A percentile compares a stretch with the other conserved stretches of the same genome.
These are phyloP conservation scores for Aschersonia sp. DNA, from an alignment of 2,329 filamentous ascomycete species.

Conservation along the genomic window DNA sequence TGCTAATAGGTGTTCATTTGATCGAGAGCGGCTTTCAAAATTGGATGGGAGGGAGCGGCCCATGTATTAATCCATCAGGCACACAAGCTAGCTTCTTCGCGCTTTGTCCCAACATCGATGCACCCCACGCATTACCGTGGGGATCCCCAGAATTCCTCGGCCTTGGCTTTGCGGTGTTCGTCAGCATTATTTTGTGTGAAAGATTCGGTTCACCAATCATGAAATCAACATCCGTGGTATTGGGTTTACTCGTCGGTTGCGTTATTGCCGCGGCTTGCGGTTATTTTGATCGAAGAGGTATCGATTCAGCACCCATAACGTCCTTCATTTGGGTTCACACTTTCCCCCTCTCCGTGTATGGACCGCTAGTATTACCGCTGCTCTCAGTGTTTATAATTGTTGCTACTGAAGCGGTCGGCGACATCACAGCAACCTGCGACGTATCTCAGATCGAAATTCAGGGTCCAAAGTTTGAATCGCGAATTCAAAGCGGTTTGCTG, in stretches of 20 bases:
- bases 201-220: constrained; percentile 72
- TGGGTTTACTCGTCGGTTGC: constrained; percentile 61
- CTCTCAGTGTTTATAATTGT: constrained; percentile 58
- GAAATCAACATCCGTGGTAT: constrained; percentile 64
- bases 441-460: constrained; percentile 63
- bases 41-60: constrained; percentile 63
- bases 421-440: constrained; percentile 70
- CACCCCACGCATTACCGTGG: constrained; percentile 62
- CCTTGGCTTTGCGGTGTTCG: constrained; percentile 66
- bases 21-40: constrained; percentile 58
- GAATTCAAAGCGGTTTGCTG: constrained; percentile 65
- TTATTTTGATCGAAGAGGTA: constrained; percentile 62
- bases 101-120: constrained; percentile 50
- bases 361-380: constrained; percentile 57
- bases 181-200: constrained; percentile 68
- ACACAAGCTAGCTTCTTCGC: constrained; percentile 29
- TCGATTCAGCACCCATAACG: constrained; percentile 54
- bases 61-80: constrained; percentile 32
- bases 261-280: constrained; percentile 65
- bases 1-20: constrained; percentile 59
- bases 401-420: constrained; percentile 66
- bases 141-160: constrained; percentile 65
- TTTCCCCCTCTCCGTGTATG: constrained; percentile 58
- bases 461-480: constrained; percentile 55
- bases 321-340: constrained; percentile 72